Conservation (phyloP, 2,329 filamentous ascomycete genomes). For the Aureobasidium melanogenum region DNA sequence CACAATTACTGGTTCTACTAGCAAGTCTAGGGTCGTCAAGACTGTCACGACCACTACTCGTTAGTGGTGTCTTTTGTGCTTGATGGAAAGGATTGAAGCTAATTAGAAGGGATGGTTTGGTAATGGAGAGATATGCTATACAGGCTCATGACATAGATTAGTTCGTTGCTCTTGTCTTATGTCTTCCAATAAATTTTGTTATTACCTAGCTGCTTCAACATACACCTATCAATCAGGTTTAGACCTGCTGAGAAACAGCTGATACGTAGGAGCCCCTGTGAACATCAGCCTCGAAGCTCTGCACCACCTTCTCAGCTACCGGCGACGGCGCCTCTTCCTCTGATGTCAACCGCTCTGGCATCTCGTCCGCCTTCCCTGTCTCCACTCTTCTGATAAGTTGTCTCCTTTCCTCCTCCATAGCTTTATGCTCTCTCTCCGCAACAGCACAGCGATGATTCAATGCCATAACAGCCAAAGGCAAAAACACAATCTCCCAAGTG, state of each 20-base stretch:
- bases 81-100: background rate
- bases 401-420: constrained; percentile 5
- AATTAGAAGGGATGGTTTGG: background rate
- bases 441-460: constrained; percentile 19
- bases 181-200: background rate
- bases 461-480: constrained; percentile 16
- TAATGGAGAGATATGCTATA: background rate
- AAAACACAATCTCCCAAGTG: constrained; percentile 27
- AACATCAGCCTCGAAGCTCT: background rate
- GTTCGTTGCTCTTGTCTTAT: background rate
- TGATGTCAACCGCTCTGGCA: background rate
- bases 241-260: background rate
- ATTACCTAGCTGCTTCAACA: no score
- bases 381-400: background rate
- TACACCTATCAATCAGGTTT: background rate
- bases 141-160: background rate
- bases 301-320: background rate
- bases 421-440: constrained; percentile 4
- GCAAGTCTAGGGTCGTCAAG: constrained; percentile 2
- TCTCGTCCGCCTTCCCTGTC: background rate
- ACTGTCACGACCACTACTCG: constrained; percentile 12
- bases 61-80: background rate
- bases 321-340: background rate
- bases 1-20: constrained; percentile 16
- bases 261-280: background rate